A percentile compares a stretch with the other conserved stretches of the same genome.
Evolutionary conservation across 1,284 basidiomycete genomes (phyloP).

Genomic region (Erythrobasidium hasegawianum): DNA sequence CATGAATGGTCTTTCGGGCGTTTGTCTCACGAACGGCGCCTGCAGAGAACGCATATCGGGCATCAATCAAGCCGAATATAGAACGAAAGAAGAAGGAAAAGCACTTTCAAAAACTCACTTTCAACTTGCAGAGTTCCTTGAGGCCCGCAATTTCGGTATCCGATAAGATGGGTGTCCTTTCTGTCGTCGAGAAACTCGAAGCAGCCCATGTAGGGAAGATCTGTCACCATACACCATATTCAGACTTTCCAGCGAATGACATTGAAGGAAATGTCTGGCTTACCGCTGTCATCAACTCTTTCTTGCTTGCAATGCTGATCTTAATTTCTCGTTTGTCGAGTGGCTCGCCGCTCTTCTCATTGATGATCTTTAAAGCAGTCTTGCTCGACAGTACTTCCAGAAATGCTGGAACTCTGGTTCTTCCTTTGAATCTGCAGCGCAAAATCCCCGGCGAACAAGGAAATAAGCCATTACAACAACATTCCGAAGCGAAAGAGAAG

Average conservation of each 20-base stretch:
- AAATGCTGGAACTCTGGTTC: constrained; percentile 25
- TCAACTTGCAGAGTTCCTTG: constrained; percentile 20
- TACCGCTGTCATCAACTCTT: constrained; percentile 12
- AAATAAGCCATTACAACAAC: too few species aligned
- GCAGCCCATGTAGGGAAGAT: constrained; percentile 29
- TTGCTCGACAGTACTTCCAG: constrained; percentile 6
- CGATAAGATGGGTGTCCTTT: constrained; percentile 1
- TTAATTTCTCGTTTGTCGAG: constrained; percentile 4
- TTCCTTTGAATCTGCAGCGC: constrained; percentile 17
- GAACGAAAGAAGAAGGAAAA: not conserved
- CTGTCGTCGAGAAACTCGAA: not conserved
- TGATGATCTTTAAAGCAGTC: constrained; percentile 5
- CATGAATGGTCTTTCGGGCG: constrained; percentile 28
- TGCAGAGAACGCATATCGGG: not conserved
- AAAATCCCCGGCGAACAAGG: not conserved
- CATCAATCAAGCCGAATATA: not conserved
- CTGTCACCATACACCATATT: not conserved
- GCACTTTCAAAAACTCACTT: not conserved
- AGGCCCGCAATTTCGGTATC: constrained; percentile 13
- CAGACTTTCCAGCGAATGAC: too few species aligned
- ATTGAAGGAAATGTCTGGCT: not conserved
- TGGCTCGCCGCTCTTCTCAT: not conserved
- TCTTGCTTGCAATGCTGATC: constrained; percentile 4
- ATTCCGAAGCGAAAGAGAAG: not conserved
- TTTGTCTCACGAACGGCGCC: constrained; percentile 18